phyloP scores from a whole-genome alignment of 1,139 yeast genomes.

The Meyerozyma sp. region DNA sequence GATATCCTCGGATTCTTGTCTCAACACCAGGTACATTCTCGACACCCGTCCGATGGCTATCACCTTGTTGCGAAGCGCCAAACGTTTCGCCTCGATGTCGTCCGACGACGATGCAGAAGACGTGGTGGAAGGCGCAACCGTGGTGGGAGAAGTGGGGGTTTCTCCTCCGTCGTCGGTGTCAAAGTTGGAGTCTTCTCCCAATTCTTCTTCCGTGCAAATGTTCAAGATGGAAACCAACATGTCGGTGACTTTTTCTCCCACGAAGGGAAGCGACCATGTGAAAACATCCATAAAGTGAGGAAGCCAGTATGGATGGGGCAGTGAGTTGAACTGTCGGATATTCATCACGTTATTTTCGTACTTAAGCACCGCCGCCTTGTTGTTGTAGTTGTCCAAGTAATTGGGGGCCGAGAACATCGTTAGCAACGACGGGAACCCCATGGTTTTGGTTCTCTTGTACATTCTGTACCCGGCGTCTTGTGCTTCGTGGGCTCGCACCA shows the following conservation, averaged over 20 bases:
- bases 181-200: slow-evolving; percentile 65
- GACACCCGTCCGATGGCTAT: slow-evolving; percentile 93
- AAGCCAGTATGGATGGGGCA: slow-evolving; percentile 96
- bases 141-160: not conserved
- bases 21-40: slow-evolving; percentile 83
- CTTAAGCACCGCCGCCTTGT: slow-evolving; percentile 91
- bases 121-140: slow-evolving; percentile 1
- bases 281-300: slow-evolving; percentile 98
- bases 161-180: slow-evolving; percentile 16
- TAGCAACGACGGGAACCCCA: slow-evolving; percentile 90
- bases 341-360: slow-evolving; percentile 92
- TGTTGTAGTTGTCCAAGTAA: slow-evolving; percentile 87
- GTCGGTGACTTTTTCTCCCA: slow-evolving; percentile 94
- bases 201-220: slow-evolving; percentile 92
- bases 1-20: slow-evolving; percentile 88
- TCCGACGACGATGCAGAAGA: slow-evolving; percentile 5
- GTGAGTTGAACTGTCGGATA: slow-evolving; percentile 86
- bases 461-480: slow-evolving; percentile 97
- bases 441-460: slow-evolving; percentile 79
- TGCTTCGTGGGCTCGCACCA: slow-evolving; percentile 95
- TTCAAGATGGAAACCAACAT: slow-evolving; percentile 87
- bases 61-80: slow-evolving; percentile 79
- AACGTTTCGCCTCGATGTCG: slow-evolving; percentile 40
- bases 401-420: slow-evolving; percentile 96
- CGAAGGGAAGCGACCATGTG: slow-evolving; percentile 97